phyloP scores from a whole-genome alignment of 768 basidiomycete genomes.

The Phanerochaete sordida region DNA sequence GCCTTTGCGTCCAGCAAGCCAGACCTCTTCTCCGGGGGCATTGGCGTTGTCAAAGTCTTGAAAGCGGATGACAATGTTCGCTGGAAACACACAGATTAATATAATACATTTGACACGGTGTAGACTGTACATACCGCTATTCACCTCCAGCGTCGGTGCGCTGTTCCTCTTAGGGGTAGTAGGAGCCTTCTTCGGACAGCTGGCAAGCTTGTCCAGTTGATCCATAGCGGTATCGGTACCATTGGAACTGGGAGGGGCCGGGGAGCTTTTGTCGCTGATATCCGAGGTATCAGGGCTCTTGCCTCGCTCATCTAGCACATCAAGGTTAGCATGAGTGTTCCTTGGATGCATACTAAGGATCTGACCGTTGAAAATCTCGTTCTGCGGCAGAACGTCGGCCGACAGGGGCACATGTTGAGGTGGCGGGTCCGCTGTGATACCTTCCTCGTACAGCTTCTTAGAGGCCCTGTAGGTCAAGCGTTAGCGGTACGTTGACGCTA shows the following conservation, averaged over 20 bases:
- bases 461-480: neutral
- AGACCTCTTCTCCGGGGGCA: no score
- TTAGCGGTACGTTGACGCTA: neutral
- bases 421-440: neutral
- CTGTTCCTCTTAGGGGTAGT: neutral
- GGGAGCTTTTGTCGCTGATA: no score
- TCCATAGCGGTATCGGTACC: no score
- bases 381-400: neutral
- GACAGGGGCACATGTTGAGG: neutral
- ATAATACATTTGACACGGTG: neutral
- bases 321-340: no score
- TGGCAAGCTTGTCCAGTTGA: no score
- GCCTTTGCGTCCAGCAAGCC: no score
- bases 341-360: neutral
- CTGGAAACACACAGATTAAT: no score
- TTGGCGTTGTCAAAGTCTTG: no score
- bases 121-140: neutral
- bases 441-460: slow-evolving; percentile 1
- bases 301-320: no score
- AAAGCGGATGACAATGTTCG: no score
- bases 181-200: neutral
- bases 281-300: no score
- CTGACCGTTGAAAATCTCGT: neutral
- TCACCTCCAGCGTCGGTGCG: neutral
- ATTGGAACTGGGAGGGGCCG: no score